Evolutionary conservation across 768 basidiomycete genomes (phyloP), one percentile per base, ranked within the genome.

Genomic region (Dentipellis fragilis): DNA sequence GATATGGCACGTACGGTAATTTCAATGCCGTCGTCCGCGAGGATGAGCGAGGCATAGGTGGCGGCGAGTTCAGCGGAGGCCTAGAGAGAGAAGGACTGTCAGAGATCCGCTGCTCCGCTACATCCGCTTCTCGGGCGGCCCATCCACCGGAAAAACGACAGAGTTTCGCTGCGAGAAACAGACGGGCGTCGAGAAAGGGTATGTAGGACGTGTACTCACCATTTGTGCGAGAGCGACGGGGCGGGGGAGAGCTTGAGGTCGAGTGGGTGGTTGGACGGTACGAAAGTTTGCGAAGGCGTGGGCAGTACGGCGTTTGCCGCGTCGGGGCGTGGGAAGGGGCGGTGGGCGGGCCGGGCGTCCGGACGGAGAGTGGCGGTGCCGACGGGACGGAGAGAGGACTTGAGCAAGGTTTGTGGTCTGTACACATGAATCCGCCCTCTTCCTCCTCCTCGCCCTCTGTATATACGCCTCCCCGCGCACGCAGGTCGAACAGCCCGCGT

Each of bases 21-120:
- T 80, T 97, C 95, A 67, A 95, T 75, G 65, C 86, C 87, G 62
- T 96, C 94, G 76, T 98, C 96, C 64, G 93, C 94, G 69, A 98
- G 92, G 75, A 97, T 97, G 67, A 99, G 88, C 64, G 93, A 90
- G 68, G 95, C 93, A 77, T 97, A 97, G 64, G 93, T 89, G 60
- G 93, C 78, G 64, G 93, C 92, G 69, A 95, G 89, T 70, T 98
- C 95, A 54, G 69, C 57, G 67, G 79, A 72, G 68, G 80, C 77
- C 79, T 79, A 59, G 14, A 22, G 10, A 49, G 19, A 10, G 4
- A 42, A 14, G 40, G 19, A 9, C 22, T 1, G 29, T 49, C 48
- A 49, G 48, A 16, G 42, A 45, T 40, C 42, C 19, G 3, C n/a
- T 19, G 7, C 42, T 45, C 14, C 42, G 19, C 4, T 45, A 40